phyloP scores from a whole-genome alignment of 768 basidiomycete species.

The Pleurotus salmoneostramineus region DNA sequence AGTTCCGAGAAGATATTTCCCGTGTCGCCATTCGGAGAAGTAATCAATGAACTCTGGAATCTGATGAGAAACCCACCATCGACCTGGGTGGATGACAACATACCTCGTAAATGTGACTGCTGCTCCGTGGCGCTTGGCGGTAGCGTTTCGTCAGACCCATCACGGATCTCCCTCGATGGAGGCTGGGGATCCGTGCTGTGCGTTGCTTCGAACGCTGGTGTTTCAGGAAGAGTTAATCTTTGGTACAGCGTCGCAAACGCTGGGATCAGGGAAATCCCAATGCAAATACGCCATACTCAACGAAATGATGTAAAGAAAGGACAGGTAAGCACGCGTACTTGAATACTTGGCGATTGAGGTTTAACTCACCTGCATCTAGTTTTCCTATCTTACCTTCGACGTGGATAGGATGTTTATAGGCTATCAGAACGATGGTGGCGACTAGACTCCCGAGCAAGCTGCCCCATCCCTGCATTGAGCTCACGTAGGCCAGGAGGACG shows the following conservation, averaged over 20 bases:
- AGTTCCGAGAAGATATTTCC: constrained; percentile 65
- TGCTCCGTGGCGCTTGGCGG: no score
- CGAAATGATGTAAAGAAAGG: neutral
- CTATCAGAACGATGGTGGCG: constrained; percentile 61
- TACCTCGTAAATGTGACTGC: constrained; percentile 43
- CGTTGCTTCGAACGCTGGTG: constrained; percentile 40
- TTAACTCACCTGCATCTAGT: constrained; percentile 59
- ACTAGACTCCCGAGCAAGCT: constrained; percentile 58
- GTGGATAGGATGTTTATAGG: constrained; percentile 63
- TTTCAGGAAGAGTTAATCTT: constrained; percentile 70
- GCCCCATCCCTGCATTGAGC: constrained; percentile 78
- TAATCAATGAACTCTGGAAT: constrained; percentile 56
- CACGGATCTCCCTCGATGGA: constrained; percentile 20
- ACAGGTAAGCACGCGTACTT: constrained; percentile 1
- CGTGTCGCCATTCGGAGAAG: constrained; percentile 70
- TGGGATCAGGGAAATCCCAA: constrained; percentile 68
- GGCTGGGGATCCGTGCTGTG: constrained; percentile 28
- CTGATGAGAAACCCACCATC: neutral
- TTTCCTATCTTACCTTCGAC: constrained; percentile 52
- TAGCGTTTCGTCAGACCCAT: constrained; percentile 42
- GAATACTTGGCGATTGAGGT: neutral
- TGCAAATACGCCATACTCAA: constrained; percentile 66
- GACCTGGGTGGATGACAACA: neutral
- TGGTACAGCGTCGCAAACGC: constrained; percentile 74
- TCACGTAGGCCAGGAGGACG: constrained; percentile 70